phyloP scores from a whole-genome alignment of 2,329 filamentous ascomycete species.

The Fusarium burgessii region DNA sequence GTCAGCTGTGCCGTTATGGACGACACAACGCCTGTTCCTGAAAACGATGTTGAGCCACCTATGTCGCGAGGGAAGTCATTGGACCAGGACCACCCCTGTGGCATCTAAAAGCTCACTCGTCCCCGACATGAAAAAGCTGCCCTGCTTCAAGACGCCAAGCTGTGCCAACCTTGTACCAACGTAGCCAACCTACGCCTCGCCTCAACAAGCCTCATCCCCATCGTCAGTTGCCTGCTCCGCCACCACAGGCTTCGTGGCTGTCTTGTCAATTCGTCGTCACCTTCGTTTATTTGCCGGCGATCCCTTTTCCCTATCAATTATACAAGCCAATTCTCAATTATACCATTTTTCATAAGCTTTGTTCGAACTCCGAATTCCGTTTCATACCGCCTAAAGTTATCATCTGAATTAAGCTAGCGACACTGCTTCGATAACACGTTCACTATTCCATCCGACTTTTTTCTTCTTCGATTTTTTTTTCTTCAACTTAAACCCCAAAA shows the following conservation, averaged over 20 bases:
- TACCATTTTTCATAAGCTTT: conserved; percentile 11
- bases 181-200: conserved; percentile 29
- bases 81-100: conserved; percentile 36
- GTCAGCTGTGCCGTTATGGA: conserved; percentile 14
- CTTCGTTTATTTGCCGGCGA: conserved; percentile 33
- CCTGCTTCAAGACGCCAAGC: conserved; percentile 31
- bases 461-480: conserved; percentile 20
- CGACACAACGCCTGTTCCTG: conserved; percentile 11
- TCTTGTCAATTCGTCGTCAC: conserved; percentile 42
- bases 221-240: conserved; percentile 48
- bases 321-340: conserved; percentile 21
- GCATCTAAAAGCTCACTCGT: conserved; percentile 31
- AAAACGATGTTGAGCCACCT: conserved; percentile 23
- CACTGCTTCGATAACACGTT: conserved; percentile 33
- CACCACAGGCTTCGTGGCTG: conserved; percentile 47
- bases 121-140: conserved; percentile 42
- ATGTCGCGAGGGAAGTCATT: conserved; percentile 29
- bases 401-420: conserved; percentile 17
- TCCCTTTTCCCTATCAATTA: conserved; percentile 14
- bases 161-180: conserved; percentile 21
- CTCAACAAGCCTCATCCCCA: conserved; percentile 47
- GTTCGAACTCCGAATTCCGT: neutral
- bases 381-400: conserved; percentile 6
- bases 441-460: conserved; percentile 28
- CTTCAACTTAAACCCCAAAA: conserved; percentile 5